A percentile compares a stretch with the other conserved stretches of the same genome.
Evolutionary conservation across 495 filamentous ascomycete genomes (phyloP).

Genomic region (Sordaria brevicollis): DNA sequence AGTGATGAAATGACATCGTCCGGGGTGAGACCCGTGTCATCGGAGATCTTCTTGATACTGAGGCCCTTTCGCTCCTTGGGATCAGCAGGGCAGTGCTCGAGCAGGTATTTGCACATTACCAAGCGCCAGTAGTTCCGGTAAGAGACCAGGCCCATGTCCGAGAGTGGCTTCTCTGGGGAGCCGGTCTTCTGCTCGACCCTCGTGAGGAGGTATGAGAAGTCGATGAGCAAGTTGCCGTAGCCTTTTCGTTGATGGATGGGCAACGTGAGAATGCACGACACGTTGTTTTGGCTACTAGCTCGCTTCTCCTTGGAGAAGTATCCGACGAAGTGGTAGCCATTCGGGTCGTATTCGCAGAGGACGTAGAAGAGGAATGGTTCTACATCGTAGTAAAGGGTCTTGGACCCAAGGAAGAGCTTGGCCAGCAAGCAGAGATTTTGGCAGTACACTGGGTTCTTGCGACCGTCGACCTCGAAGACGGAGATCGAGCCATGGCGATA

Average conservation of each 20-base stretch:
- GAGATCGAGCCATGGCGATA: slow-evolving; percentile 91
- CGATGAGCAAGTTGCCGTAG: slow-evolving; percentile 91
- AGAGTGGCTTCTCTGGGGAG: slow-evolving; percentile 93
- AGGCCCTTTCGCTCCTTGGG: slow-evolving; percentile 49
- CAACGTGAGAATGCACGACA: slow-evolving; percentile 91
- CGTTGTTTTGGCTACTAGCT: slow-evolving; percentile 89
- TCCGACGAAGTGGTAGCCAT: slow-evolving; percentile 93
- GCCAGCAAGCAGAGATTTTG: slow-evolving; percentile 94
- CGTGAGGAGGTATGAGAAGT: slow-evolving; percentile 95
- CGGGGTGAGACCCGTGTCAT: slow-evolving; percentile 87
- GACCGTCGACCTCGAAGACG: slow-evolving; percentile 93
- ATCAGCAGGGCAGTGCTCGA: slow-evolving; percentile 34
- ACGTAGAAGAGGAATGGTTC: slow-evolving; percentile 98
- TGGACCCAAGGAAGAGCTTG: slow-evolving; percentile 92
- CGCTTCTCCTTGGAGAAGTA: slow-evolving; percentile 99
- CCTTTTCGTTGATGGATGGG: slow-evolving; percentile 96
- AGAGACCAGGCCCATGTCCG: slow-evolving; percentile 93
- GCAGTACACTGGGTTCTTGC: slow-evolving; percentile 95
- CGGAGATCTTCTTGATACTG: slow-evolving; percentile 71
- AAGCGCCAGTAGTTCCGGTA: slow-evolving; percentile 96
- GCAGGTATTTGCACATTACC: slow-evolving; percentile 66
- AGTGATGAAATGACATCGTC: slow-evolving; percentile 92
- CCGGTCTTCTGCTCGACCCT: slow-evolving; percentile 89
- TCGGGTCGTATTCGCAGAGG: slow-evolving; percentile 88
- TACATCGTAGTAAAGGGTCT: slow-evolving; percentile 97